Base-by-base conservation (phyloP, 129 eudicot genomes). In the Scalesia atractyloides region DNA sequence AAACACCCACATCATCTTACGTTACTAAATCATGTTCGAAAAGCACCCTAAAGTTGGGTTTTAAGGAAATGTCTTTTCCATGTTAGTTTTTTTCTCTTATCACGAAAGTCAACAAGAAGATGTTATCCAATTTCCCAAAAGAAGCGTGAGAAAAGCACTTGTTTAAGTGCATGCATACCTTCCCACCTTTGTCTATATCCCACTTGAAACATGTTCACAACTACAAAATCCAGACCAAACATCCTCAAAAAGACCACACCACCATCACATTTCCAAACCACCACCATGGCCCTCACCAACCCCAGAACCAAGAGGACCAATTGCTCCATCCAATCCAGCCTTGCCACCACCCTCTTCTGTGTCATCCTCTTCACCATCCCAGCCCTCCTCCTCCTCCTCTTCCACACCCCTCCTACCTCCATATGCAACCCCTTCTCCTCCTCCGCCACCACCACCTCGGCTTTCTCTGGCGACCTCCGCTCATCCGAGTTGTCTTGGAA, bases 321-420 rank as follows among this genome's bases (percentile, higher is more conserved):
- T 11, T 41, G 83, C 69, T 71, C 82, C 63, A 79, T 83, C 64
- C 77, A 80, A 57, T 84, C 91, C 26, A 89, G 81, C 64, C 85
- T 92, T 19, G 81, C 87, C 66, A 87, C 90, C 16, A 85, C 96
- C 47, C 92, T 92, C 16, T 92, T 85, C 68, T 83, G 86, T 71
- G 73, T 89, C 37, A 73, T 89, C 43, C 83, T 92, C 71, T 89
- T 92, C 88, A 87, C 96, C 43, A 88, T 92, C 77, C 98, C 98
- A 9, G 90, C 90, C 57, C 88, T 92, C 56, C 87, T 92, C 61
- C 88, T 92, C 22, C 91, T 93, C 61, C 88, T 92, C 22, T 89
- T 93, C 65, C 97, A 87, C 82, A 88, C 84, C 74, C 80, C 88
- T 64, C 86, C 86, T 0, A 59, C 87, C 48, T 64, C 87, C 70